These are phyloP conservation scores for Alternaria triticimaculans DNA, from an alignment of 2,329 filamentous ascomycete species.

Conservation along the genomic window DNA sequence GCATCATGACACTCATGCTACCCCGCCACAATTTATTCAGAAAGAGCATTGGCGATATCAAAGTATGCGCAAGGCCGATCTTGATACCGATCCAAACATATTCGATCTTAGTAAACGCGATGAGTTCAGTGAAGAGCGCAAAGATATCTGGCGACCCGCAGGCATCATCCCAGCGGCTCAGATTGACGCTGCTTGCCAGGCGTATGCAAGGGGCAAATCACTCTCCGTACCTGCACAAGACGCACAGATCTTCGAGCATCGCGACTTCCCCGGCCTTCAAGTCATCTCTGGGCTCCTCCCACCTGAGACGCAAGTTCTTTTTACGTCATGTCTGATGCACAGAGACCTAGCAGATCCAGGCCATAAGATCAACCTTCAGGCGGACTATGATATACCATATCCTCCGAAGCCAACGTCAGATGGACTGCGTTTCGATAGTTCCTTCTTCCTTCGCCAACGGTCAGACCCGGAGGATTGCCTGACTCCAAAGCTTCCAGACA, in stretches of 20 bases:
- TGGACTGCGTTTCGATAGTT: slow-evolving; percentile 32
- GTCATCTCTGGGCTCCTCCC: slow-evolving; percentile 79
- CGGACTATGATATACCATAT: slow-evolving; percentile 78
- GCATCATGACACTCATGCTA: slow-evolving; percentile 48
- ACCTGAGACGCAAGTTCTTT: slow-evolving; percentile 69
- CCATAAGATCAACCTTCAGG: slow-evolving; percentile 87
- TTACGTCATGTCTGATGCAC: slow-evolving; percentile 79
- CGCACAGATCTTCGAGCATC: slow-evolving; percentile 44
- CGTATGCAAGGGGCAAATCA: slow-evolving; percentile 38
- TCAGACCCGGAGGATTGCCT: slow-evolving; percentile 31
- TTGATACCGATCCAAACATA: slow-evolving; percentile 57
- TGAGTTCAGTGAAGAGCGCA: slow-evolving; percentile 43
- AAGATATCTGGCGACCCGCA: slow-evolving; percentile 34
- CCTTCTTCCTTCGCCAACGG: slow-evolving; percentile 44
- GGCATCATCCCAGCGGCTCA: slow-evolving; percentile 36
- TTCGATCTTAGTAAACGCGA: slow-evolving; percentile 46
- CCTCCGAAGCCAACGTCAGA: slow-evolving; percentile 46
- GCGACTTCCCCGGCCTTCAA: slow-evolving; percentile 64
- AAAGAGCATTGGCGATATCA: slow-evolving; percentile 60
- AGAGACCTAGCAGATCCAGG: slow-evolving; percentile 73
- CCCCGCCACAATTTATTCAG: slow-evolving; percentile 44
- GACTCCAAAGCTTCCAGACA: slow-evolving; percentile 68
- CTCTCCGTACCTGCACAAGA: slow-evolving; percentile 30
- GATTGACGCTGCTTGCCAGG: slow-evolving; percentile 39
- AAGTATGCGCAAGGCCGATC: slow-evolving; percentile 61